These are phyloP conservation scores for Dissophora globulifera DNA, from an alignment of 192 early-diverging fungal species.

Conservation along the genomic window DNA sequence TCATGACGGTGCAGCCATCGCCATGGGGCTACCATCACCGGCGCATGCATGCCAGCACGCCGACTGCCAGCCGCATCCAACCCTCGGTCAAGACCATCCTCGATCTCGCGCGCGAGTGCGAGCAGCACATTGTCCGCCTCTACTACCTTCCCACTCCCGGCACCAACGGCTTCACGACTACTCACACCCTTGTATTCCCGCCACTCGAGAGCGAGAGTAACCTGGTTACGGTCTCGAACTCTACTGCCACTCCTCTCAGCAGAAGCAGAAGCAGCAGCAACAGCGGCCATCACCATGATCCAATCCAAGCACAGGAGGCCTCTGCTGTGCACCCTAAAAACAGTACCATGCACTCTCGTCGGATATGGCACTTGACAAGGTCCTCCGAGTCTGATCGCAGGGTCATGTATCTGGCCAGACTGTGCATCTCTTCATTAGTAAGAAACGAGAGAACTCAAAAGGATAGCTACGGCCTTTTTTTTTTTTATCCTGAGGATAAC, in stretches of 20 bases:
- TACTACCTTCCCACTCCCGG: slow-evolving; percentile 44
- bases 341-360: no score
- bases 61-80: slow-evolving; percentile 20
- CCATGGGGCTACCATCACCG: not conserved
- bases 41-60: not conserved
- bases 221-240: no score
- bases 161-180: slow-evolving; percentile 45
- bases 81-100: slow-evolving; percentile 29
- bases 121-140: slow-evolving; percentile 45
- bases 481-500: no score
- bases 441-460: no score
- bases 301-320: no score
- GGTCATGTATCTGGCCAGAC: slow-evolving; percentile 33
- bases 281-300: not conserved
- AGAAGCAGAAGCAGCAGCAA: slow-evolving; percentile 1
- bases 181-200: slow-evolving; percentile 34
- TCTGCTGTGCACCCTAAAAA: no score
- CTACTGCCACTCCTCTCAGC: no score
- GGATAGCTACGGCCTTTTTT: no score
- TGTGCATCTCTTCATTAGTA: slow-evolving; percentile 45
- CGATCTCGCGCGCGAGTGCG: slow-evolving; percentile 23
- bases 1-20: not conserved
- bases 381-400: slow-evolving; percentile 36
- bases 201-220: no score
- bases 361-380: slow-evolving; percentile 28